Conservation (phyloP, 1,284 basidiomycete species). For the Cutaneotrichosporon daszewskae region DNA sequence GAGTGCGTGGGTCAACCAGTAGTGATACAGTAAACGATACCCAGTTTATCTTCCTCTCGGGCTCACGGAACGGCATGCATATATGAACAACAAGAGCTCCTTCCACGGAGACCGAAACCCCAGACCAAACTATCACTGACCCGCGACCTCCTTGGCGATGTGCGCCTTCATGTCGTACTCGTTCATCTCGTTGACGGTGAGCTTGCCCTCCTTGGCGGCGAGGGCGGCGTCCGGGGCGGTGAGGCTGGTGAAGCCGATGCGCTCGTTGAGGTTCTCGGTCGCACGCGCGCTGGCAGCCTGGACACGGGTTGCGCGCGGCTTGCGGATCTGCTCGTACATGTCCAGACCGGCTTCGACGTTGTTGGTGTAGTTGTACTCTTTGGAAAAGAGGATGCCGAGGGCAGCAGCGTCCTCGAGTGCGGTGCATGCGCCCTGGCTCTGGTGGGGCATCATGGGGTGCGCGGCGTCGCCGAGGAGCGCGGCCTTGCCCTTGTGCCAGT, state of each 20-base stretch:
- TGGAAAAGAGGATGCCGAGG: constrained; percentile 34
- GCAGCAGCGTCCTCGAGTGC: constrained; percentile 43
- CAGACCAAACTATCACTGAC: constrained; percentile 3
- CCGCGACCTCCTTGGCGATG: constrained; percentile 16
- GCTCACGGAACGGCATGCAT: too few species aligned
- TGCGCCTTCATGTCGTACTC: constrained; percentile 34
- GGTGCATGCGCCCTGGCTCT: constrained; percentile 36
- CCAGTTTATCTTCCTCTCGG: too few species aligned
- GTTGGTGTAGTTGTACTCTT: constrained; percentile 31
- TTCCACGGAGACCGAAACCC: too few species aligned
- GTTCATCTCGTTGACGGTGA: constrained; percentile 40
- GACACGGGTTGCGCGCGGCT: constrained; percentile 45
- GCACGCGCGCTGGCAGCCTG: constrained; percentile 39
- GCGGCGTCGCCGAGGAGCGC: constrained; percentile 40
- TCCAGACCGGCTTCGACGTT: constrained; percentile 35
- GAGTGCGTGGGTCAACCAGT: constrained; percentile 1
- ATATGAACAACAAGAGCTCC: not conserved
- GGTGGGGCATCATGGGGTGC: constrained; percentile 42
- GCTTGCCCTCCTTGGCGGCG: constrained; percentile 40
- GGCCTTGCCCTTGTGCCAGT: constrained; percentile 37
- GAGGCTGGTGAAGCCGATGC: constrained; percentile 46
- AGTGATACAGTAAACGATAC: not conserved
- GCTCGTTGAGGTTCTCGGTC: constrained; percentile 47
- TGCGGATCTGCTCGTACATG: constrained; percentile 45
- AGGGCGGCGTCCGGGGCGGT: constrained; percentile 25